Evolutionary conservation across 106 monocot species (phyloP), one percentile per base, ranked within the genome.

Genomic region (Dendrobium officinale): DNA sequence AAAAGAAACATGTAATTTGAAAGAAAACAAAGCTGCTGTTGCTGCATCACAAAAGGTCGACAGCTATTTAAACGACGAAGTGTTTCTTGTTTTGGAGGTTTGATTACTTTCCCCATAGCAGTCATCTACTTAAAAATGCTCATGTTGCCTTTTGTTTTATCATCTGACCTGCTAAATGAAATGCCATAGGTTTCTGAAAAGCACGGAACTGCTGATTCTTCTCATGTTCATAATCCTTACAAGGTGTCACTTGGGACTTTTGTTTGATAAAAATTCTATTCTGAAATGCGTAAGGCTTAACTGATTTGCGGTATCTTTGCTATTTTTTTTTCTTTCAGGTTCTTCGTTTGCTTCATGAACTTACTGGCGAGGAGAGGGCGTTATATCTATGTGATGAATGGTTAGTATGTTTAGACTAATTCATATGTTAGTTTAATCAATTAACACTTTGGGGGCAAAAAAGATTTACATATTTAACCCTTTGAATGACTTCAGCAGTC

Each of bases 21-120:
- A 24, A 9, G 33, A 58, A 26, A 73, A 20, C 67, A 79, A 17
- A 24, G 19, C 33, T 42, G 37, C 19, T 4, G 72, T 58, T 58
- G 58, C 26, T 49, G 72, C 84, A 73, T 72, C 78, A 51, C 17
- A 82, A 77, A 86, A 67, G 7, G 45, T 54, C 42, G 27, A 22
- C 55, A 45, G 77, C 76, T 17, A 77, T 83, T 55, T 48, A 66
- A 72, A 49, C 73, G 76, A 80, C 77, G 79, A 91, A 61, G 87
- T 66, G 41, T 95, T 95, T 85, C 95, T 98, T 76, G 89, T 98
- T 15, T 82, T 98, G 43, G 98, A 98, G 95, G 98, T 98, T 19
- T 85, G 51, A 1, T 75, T 51, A 18, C 64, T 78, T 11, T 31
- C 51, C 13, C 77, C 20, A 5, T n/a, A 40, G n/a, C 47, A 55